Evolutionary conservation across 2,329 filamentous ascomycete genomes (phyloP).

Genomic region (Ophiocordyceps camponoti-rufipedis): DNA sequence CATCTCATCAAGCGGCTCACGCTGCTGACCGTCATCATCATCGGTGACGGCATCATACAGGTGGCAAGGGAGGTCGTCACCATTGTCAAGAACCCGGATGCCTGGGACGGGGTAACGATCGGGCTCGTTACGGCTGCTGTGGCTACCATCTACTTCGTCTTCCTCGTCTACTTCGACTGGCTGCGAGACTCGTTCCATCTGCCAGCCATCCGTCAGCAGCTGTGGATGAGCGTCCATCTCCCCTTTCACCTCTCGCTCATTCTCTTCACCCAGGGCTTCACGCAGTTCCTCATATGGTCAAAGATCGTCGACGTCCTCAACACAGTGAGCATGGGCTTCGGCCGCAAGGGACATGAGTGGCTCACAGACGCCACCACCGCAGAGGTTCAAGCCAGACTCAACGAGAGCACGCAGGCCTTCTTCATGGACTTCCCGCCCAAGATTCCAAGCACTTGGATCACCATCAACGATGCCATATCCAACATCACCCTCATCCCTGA

Average conservation of each 20-base stretch:
- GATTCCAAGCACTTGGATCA: slow-evolving; percentile 5
- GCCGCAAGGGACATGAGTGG: slow-evolving; percentile 2
- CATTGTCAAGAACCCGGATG: slow-evolving; percentile 21
- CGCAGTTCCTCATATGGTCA: slow-evolving; percentile 33
- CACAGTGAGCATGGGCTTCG: slow-evolving; percentile 4
- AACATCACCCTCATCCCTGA: slow-evolving; percentile 12
- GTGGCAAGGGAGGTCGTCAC: slow-evolving; percentile 32
- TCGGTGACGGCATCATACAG: slow-evolving; percentile 48
- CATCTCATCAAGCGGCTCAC: slow-evolving; percentile 46
- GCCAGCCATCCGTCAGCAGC: slow-evolving; percentile 36
- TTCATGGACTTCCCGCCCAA: slow-evolving; percentile 11
- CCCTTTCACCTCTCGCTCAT: slow-evolving; percentile 46
- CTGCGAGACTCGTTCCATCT: slow-evolving; percentile 40
- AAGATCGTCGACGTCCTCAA: slow-evolving; percentile 18
- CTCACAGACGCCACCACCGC: slow-evolving; percentile 7
- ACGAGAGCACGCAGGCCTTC: slow-evolving; percentile 5
- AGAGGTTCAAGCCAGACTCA: slow-evolving; percentile 5
- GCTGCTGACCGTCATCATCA: slow-evolving; percentile 45
- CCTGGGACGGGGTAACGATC: slow-evolving; percentile 20
- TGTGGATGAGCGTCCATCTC: slow-evolving; percentile 40
- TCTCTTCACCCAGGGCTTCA: slow-evolving; percentile 43
- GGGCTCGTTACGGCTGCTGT: slow-evolving; percentile 20
- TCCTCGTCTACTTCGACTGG: slow-evolving; percentile 38
- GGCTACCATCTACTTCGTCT: slow-evolving; percentile 25
- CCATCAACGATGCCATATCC: slow-evolving; percentile 8